Base-by-base conservation (phyloP, 164 flowering plant genomes). In the Stephania japonica region DNA sequence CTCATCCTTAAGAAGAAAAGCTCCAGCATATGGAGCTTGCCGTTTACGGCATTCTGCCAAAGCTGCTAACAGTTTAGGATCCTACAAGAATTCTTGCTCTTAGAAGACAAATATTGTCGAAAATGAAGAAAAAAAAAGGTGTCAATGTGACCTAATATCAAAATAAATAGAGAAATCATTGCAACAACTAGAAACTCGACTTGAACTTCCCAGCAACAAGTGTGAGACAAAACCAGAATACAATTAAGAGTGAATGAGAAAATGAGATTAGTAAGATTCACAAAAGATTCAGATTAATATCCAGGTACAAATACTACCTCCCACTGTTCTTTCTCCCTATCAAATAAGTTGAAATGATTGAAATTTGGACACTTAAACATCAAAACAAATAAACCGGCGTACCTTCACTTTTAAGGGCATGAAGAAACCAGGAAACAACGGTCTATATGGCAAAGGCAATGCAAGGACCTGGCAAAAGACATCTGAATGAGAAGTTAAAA, bases 321-420 rank as follows among this genome's bases (percentile, higher is more conserved):
- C 53, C 16, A 4, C 6, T 47, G 1, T 14, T 47, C 53, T 47
- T 2, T 9, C 53, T 47, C 53, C 2, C 16, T 14, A 2, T 47
- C 53, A 9, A 47, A 47, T 9, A 9, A 47, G 1, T 47, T 47
- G 13, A 47, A 47, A 47, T 47, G 16, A 14, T 9, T 9, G 53
- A 47, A 14, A 6, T 13, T 9, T 24, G 25, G 16, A 13, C 8
- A 41, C 42, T 5, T 8, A 7, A 41, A 59, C 13, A 32, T 10
- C 64, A 43, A 64, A 32, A 61, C 25, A n/a, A 61, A 69, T 13
- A 41, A 50, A 23, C 26, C 63, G 65, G 9, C 67, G 81, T 88
- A 96, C 99, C 98, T 96, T 92, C 38, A 96, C 99, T 83, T 81
- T 83, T 67, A 96, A 85, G 69, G 98, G 99, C 98, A 93, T 90